Evolutionary conservation across 805 yeast genomes (phyloP).

Genomic region (Tetrapisispora nanseiensis): DNA sequence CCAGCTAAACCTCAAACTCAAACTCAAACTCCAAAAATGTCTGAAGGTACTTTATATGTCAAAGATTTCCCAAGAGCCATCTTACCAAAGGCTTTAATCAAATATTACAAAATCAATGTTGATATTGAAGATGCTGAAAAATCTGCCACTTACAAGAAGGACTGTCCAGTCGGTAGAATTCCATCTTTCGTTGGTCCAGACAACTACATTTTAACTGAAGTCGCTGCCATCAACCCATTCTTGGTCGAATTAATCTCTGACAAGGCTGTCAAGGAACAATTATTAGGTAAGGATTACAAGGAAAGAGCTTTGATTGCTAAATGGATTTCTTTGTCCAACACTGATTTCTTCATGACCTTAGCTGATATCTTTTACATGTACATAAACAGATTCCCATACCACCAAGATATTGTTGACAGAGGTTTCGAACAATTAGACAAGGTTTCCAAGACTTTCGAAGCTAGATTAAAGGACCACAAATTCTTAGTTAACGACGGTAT

Average conservation of each 20-base stretch:
- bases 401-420: slow-evolving; percentile 52
- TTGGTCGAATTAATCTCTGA: slow-evolving; percentile 28
- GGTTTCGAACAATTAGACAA: slow-evolving; percentile 31
- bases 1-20: neutral
- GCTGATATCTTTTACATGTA: slow-evolving; percentile 47
- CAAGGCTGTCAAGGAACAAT: slow-evolving; percentile 30
- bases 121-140: slow-evolving; percentile 33
- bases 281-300: slow-evolving; percentile 40
- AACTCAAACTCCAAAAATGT: slow-evolving; percentile 10
- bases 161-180: slow-evolving; percentile 54
- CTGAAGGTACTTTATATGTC: slow-evolving; percentile 5
- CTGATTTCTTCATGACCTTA: slow-evolving; percentile 46
- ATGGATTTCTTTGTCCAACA: slow-evolving; percentile 69
- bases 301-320: slow-evolving; percentile 47
- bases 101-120: slow-evolving; percentile 52
- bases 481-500: slow-evolving; percentile 61
- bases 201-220: slow-evolving; percentile 64
- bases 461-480: slow-evolving; percentile 46
- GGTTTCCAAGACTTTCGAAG: slow-evolving; percentile 40
- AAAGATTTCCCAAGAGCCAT: slow-evolving; percentile 37
- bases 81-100: slow-evolving; percentile 39
- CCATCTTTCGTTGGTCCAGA: slow-evolving; percentile 70
- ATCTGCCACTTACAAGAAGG: slow-evolving; percentile 28
- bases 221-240: slow-evolving; percentile 52
- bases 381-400: slow-evolving; percentile 57